Base-by-base conservation (phyloP, 345 rosid species). In the Barbarea vulgaris region DNA sequence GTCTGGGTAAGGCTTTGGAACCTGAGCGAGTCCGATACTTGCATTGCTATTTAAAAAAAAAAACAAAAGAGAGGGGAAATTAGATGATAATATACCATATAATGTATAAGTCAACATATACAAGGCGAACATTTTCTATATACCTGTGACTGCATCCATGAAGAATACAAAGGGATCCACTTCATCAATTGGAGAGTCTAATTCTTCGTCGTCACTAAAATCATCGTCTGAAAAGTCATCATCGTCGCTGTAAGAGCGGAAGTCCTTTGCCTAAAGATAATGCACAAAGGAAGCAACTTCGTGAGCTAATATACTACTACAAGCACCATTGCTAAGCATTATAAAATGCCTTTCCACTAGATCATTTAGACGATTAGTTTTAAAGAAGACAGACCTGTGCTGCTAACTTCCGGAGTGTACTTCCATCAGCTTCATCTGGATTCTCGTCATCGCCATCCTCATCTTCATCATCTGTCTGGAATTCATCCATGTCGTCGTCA, bases 401-500 rank as follows among this genome's bases (percentile, higher is more conserved):
- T 25, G 93, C 99, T 78, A 96, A 83, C 75, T 91, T 93, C 71
- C 76, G 90, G 73, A 93, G 91, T 76, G 86, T 89, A 56, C 81
- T 76, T 81, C 82, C 89, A 77, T 93, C 94, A 75, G 90, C 91
- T 82, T 90, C 99, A 84, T 95, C 97, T 34, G 90, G 96, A 81
- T 91, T 96, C 85, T 91, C 87, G 66, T 96, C 97, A 79, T 90
- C 93, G 17, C 93, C 97, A 18, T 46, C 90, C 74, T 96, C 96
- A 64, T 87, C 93, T 24, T 95, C 99, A 42, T 90, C 98, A 80
- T 96, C 98, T 19, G 91, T 80, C 59, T 84, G 89, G 83, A 88
- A 93, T 67, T 96, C 96, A 81, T 93, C 96, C 98, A 93, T 96
- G 69, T 89, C 89, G 82, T 88, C 97, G 70, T 90, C 97, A 83